A percentile compares a stretch with the other conserved stretches of the same genome.
Conservation (phyloP, 345 rosid genomes). For the Rhizophora mangle region DNA sequence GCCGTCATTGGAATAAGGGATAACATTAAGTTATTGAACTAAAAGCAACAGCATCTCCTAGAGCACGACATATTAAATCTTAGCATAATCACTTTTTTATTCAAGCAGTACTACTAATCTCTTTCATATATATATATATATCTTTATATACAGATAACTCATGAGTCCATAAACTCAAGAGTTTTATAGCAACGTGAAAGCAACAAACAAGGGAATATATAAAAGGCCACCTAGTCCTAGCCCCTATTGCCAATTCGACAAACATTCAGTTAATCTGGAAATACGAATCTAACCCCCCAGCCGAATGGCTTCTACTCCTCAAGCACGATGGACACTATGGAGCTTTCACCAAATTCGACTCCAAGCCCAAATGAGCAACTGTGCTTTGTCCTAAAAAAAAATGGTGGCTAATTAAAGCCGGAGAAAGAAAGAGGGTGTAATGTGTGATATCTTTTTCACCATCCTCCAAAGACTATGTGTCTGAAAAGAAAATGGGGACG, state of each 20-base stretch:
- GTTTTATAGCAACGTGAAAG: background rate
- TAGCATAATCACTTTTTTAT: background rate
- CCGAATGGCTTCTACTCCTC: too few species aligned
- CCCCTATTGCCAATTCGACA: too few species aligned
- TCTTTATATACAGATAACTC: background rate
- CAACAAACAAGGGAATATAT: background rate
- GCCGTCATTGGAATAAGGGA: too few species aligned
- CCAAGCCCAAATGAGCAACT: background rate
- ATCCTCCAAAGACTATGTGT: conserved; percentile 34
- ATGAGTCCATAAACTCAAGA: background rate
- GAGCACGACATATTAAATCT: conserved; percentile 4
- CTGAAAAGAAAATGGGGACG: conserved; percentile 40
- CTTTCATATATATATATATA: background rate
- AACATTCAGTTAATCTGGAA: too few species aligned
- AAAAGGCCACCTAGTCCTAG: background rate
- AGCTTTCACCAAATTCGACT: background rate
- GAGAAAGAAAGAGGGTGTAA: conserved; percentile 1
- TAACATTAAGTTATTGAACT: background rate
- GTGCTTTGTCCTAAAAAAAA: background rate
- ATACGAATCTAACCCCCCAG: too few species aligned
- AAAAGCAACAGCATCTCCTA: conserved; percentile 1
- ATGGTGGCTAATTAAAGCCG: conserved; percentile 5
- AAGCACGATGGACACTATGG: background rate
- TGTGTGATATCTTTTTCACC: conserved; percentile 14
- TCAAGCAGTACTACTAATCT: background rate